A percentile compares a stretch with the other conserved stretches of the same genome.
Evolutionary conservation across 768 basidiomycete species (phyloP).

Genomic region (Kockovaella imperatae): DNA sequence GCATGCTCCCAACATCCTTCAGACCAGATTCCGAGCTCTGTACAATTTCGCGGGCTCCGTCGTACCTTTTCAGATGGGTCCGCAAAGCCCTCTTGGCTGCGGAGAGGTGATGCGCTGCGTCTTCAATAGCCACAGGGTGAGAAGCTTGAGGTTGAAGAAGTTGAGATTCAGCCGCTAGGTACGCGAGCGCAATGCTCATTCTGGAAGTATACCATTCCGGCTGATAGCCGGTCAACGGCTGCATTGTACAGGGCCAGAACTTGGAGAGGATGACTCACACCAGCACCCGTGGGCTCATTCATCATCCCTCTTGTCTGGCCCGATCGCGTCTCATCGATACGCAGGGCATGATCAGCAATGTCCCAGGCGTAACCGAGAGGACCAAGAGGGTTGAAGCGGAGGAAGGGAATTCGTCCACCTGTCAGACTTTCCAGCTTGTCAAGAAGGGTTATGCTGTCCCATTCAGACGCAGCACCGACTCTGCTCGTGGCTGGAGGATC

Average conservation of each 20-base stretch:
- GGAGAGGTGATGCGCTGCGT: no score
- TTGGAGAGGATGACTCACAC: conserved; percentile 13
- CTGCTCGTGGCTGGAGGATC: conserved; percentile 3
- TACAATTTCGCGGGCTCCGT: no score
- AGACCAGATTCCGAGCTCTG: no score
- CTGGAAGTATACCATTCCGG: conserved; percentile 32
- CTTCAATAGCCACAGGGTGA: no score
- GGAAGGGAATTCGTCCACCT: conserved; percentile 15
- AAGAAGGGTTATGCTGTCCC: no score
- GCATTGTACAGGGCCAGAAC: neutral
- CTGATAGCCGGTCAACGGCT: conserved; percentile 7
- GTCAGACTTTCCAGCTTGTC: neutral
- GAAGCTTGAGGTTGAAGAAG: conserved; percentile 35
- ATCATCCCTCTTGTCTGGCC: conserved; percentile 16
- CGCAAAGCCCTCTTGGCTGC: no score
- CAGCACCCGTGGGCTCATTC: conserved; percentile 29
- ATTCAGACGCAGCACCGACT: no score
- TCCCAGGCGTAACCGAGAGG: conserved; percentile 28
- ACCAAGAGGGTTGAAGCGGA: conserved; percentile 24
- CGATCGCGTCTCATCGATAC: conserved; percentile 9
- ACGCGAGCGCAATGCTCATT: conserved; percentile 19
- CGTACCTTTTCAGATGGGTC: no score
- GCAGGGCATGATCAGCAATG: conserved; percentile 26
- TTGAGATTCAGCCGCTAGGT: conserved; percentile 23
- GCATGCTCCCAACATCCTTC: no score